Base-by-base conservation (phyloP, 768 basidiomycete species). In the Russula earlei region DNA sequence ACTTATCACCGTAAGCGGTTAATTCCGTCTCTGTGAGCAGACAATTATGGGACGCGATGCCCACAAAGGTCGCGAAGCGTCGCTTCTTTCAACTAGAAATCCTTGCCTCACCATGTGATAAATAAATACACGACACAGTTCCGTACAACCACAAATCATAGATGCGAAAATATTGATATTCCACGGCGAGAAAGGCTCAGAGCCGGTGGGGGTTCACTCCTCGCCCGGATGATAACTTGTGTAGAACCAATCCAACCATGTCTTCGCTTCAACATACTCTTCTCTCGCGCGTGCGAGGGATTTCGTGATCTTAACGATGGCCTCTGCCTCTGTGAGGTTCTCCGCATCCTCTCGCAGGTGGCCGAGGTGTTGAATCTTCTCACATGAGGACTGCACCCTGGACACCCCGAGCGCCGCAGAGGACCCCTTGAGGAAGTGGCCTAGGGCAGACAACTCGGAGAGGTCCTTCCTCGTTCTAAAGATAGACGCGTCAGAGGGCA, bases 381-480 rank as follows among this genome's bases (percentile, higher is more conserved):
- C 92, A 74, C 95, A 97, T 24, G 85, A 83, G 15, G 72, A 77
- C 67, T 91, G 86, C 50, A 99, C 93, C 60, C 80, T 80, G 55
- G 72, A 71, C 29, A 94, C 80, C 25, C 96, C 95, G 43, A 99
- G 78, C 2, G 94, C 91, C 27, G 94, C 94, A 12, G 93, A 95
- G 2, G 94, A 97, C 45, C 95, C 95, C 70, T 98, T 99, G 67
- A 98, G 82, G 72, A 90, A 99, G 71, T 99, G 95, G 0, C 94
- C 96, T 10, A 87, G 76, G 17, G 74, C 71, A 2, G 88, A 85
- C 17, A 99, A 80, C 53, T 78, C 67, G 10, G 65, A 62, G 10
- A 95, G 78, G 62, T 93, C 78, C 59, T 82, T 77, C 33, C n/a
- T 22, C n/a, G n/a, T 17, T 47, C 59, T 62, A 49, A 25, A 91